A percentile compares a stretch with the other conserved stretches of the same genome.
phyloP scores from a whole-genome alignment of 1,284 basidiomycete species.

The Mycena sp. region DNA sequence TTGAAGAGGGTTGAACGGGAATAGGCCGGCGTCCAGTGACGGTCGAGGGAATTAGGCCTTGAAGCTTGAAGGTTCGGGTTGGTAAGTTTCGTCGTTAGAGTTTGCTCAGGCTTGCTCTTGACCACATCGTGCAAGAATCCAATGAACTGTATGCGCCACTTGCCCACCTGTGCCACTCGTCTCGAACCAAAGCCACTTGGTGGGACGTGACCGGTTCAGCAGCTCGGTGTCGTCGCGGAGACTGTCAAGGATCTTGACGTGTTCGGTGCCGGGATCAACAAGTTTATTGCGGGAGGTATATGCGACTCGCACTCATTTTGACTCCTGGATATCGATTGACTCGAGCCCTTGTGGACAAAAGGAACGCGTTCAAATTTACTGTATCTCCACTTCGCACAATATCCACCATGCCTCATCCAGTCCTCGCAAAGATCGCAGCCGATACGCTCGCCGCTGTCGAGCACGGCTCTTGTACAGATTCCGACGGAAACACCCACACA shows the following conservation, averaged over 20 bases:
- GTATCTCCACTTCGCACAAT: neutral
- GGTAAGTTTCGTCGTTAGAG: too few relatives aligned
- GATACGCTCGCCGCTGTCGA: conserved; percentile 51
- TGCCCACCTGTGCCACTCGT: too few relatives aligned
- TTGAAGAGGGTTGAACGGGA: too few relatives aligned
- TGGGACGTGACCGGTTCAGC: too few relatives aligned
- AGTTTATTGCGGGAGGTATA: too few relatives aligned
- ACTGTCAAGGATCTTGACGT: conserved; percentile 12
- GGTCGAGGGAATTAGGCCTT: too few relatives aligned
- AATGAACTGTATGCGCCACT: too few relatives aligned
- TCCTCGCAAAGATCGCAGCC: conserved; percentile 44
- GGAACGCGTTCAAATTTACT: neutral
- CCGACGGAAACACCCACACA: conserved; percentile 41
- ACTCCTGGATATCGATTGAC: conserved; percentile 5
- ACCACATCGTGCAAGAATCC: neutral
- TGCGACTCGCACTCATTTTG: neutral
- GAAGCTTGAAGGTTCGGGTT: too few relatives aligned
- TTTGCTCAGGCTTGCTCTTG: neutral
- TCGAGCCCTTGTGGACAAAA: neutral
- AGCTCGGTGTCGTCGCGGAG: neutral
- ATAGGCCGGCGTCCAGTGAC: too few relatives aligned
- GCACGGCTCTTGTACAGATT: conserved; percentile 42
- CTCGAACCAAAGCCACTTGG: too few relatives aligned
- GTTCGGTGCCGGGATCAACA: conserved; percentile 3
- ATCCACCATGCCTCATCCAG: conserved; percentile 29